phyloP scores from a whole-genome alignment of 345 rosid species.

The Dipteronia sinensis region DNA sequence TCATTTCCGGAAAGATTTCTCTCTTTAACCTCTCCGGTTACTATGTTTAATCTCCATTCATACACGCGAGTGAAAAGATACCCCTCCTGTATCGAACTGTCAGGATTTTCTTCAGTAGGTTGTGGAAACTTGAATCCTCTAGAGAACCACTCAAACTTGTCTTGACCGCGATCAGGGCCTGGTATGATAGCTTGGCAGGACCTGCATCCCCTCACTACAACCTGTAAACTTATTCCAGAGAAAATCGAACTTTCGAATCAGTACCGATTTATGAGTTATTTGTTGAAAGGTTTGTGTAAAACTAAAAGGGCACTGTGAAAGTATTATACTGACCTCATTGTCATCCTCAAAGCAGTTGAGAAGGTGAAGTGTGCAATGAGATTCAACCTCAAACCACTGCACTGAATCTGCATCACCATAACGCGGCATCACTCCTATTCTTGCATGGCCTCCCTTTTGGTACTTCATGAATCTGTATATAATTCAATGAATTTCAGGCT shows the following conservation, averaged over 20 bases:
- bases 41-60: slow-evolving; percentile 47
- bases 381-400: slow-evolving; percentile 49
- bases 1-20: slow-evolving; percentile 31
- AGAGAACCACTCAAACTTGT: slow-evolving; percentile 45
- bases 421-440: slow-evolving; percentile 59
- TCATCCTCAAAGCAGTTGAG: slow-evolving; percentile 54
- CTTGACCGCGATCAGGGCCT: slow-evolving; percentile 35
- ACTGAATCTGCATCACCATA: slow-evolving; percentile 49
- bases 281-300: too few relatives aligned
- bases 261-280: background rate
- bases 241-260: background rate
- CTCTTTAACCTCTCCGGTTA: slow-evolving; percentile 36
- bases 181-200: slow-evolving; percentile 42
- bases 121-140: slow-evolving; percentile 22
- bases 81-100: slow-evolving; percentile 3
- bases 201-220: slow-evolving; percentile 47
- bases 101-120: background rate
- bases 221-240: slow-evolving; percentile 27
- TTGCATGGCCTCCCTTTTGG: slow-evolving; percentile 39
- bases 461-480: slow-evolving; percentile 37
- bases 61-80: slow-evolving; percentile 29
- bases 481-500: background rate
- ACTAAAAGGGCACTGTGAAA: too few relatives aligned
- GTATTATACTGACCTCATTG: slow-evolving; percentile 37
- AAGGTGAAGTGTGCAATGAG: slow-evolving; percentile 43